Percentiles rank a stretch among this genome's conserved stretches.
phyloP scores from a whole-genome alignment of 2,329 filamentous ascomycete genomes.

The Westerdykella sp. region DNA sequence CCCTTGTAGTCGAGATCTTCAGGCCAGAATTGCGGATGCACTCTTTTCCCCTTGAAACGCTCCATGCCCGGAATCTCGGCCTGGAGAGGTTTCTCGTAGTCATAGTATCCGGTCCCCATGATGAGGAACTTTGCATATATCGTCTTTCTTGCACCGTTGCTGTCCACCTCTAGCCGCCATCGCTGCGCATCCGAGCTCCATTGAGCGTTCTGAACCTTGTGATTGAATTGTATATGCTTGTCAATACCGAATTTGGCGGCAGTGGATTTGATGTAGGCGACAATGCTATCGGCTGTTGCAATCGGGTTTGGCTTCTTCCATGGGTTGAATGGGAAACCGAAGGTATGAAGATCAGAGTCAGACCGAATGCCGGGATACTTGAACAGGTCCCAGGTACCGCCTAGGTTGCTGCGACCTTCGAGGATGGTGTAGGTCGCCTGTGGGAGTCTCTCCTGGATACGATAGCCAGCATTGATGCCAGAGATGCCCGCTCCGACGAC shows the following conservation, averaged over 20 bases:
- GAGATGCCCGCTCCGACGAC: slow-evolving; percentile 70
- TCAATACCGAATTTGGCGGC: slow-evolving; percentile 42
- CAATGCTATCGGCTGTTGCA: slow-evolving; percentile 41
- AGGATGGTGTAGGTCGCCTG: slow-evolving; percentile 58
- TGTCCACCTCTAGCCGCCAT: slow-evolving; percentile 40
- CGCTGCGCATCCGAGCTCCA: slow-evolving; percentile 46
- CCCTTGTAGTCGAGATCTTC: slow-evolving; percentile 57
- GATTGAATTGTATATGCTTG: slow-evolving; percentile 41
- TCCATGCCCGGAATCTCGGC: slow-evolving; percentile 61
- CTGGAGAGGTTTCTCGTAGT: slow-evolving; percentile 59
- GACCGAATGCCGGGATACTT: slow-evolving; percentile 63
- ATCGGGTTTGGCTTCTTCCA: slow-evolving; percentile 52
- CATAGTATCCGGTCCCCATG: slow-evolving; percentile 65
- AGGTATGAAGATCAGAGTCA: slow-evolving; percentile 46
- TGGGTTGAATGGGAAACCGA: slow-evolving; percentile 61
- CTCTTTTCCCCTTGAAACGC: slow-evolving; percentile 55
- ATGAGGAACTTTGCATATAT: slow-evolving; percentile 47
- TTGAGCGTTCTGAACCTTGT: slow-evolving; percentile 37
- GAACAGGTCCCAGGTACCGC: slow-evolving; percentile 76
- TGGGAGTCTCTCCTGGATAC: slow-evolving; percentile 56
- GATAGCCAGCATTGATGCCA: slow-evolving; percentile 69
- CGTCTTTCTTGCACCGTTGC: slow-evolving; percentile 30
- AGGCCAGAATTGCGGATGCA: slow-evolving; percentile 75
- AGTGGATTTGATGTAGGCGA: slow-evolving; percentile 41
- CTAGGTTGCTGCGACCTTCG: slow-evolving; percentile 59